Evolutionary conservation across 768 basidiomycete genomes (phyloP).

Genomic region (Russula griseocarnosa): DNA sequence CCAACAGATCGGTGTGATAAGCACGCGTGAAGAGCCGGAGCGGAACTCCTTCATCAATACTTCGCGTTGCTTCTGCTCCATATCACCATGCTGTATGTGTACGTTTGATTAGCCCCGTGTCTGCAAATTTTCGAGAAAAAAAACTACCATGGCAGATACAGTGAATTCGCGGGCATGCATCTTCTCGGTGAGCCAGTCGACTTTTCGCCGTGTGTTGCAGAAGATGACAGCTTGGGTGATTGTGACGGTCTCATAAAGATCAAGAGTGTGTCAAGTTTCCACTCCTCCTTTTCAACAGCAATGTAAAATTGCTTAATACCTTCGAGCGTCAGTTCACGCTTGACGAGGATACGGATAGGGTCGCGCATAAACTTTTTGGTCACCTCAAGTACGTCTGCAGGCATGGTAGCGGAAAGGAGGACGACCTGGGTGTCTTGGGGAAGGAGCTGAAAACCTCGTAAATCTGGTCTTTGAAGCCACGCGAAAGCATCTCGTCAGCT

Average conservation of each 20-base stretch:
- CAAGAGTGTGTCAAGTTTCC: constrained; percentile 98
- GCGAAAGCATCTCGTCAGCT: constrained; percentile 98
- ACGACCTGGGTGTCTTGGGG: constrained; percentile 97
- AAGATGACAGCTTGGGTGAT: constrained; percentile 99
- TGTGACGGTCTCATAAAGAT: constrained; percentile 97
- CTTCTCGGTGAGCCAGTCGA: constrained; percentile 98
- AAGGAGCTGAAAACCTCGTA: constrained; percentile 97
- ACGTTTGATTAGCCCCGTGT: constrained; percentile 16
- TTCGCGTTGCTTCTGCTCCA: constrained; percentile 97
- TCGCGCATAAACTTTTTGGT: constrained; percentile 99
- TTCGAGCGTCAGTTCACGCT: constrained; percentile 95
- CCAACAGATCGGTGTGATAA: constrained; percentile 99
- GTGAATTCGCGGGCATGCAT: constrained; percentile 96
- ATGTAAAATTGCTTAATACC: constrained; percentile 99
- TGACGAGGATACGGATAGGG: constrained; percentile 94
- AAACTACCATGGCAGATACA: constrained; percentile 88
- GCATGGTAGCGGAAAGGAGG: constrained; percentile 96
- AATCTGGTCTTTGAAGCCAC: constrained; percentile 98
- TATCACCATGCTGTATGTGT: constrained; percentile 79
- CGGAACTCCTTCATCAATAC: constrained; percentile 99
- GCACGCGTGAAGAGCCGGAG: constrained; percentile 93
- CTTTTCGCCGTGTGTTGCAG: constrained; percentile 98
- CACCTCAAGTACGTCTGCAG: constrained; percentile 93
- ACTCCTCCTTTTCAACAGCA: constrained; percentile 99
- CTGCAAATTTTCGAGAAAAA: constrained; percentile 1